Conservation (phyloP, 768 basidiomycete genomes). For the Hortiboletus flavorubellus region DNA sequence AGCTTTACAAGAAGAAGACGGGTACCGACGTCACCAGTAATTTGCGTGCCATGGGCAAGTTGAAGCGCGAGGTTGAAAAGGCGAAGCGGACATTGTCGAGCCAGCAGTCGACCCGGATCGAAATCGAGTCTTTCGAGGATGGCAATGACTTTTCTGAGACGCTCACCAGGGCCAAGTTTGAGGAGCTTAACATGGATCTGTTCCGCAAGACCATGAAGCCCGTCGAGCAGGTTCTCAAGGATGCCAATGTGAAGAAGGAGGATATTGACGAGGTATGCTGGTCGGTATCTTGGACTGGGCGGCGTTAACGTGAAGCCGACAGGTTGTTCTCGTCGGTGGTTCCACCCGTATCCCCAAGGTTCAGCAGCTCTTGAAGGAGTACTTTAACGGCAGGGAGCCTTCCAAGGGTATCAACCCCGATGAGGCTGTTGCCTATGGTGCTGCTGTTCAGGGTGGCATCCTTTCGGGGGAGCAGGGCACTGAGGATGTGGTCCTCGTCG, state of each 20-base stretch:
- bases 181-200: slow-evolving; percentile 97
- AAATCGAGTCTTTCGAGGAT: slow-evolving; percentile 94
- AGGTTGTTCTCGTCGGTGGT: slow-evolving; percentile 91
- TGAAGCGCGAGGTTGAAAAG: slow-evolving; percentile 92
- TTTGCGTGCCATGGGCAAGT: slow-evolving; percentile 82
- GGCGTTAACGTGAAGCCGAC: not conserved
- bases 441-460: slow-evolving; percentile 97
- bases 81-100: slow-evolving; percentile 90
- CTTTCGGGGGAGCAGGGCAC: slow-evolving; percentile 92
- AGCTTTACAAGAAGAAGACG: slow-evolving; percentile 89
- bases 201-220: slow-evolving; percentile 99
- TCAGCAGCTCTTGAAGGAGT: slow-evolving; percentile 96
- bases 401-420: slow-evolving; percentile 99
- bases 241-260: slow-evolving; percentile 97
- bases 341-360: slow-evolving; percentile 99
- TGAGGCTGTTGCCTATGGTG: slow-evolving; percentile 98
- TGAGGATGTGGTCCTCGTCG: slow-evolving; percentile 89
- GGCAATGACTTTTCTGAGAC: slow-evolving; percentile 98
- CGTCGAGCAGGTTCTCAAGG: slow-evolving; percentile 98
- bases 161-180: slow-evolving; percentile 96
- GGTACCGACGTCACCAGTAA: slow-evolving; percentile 80
- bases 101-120: slow-evolving; percentile 87
- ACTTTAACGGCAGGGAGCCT: slow-evolving; percentile 94
- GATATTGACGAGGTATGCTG: slow-evolving; percentile 77
- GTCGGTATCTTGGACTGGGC: not conserved